phyloP scores from a whole-genome alignment of 495 filamentous ascomycete species.

The Penicillium flavigenum region DNA sequence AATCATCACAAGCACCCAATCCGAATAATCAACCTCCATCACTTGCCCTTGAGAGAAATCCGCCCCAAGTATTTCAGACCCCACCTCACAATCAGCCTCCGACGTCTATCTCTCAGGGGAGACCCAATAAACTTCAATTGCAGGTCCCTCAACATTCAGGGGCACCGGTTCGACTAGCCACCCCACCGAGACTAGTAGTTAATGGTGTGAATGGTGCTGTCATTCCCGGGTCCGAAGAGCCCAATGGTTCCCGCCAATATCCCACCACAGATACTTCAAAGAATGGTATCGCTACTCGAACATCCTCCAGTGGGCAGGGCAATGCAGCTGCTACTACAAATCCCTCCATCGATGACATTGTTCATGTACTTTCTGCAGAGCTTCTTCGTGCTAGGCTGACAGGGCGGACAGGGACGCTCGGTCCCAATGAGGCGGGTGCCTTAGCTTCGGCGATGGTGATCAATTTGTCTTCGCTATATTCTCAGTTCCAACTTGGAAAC shows the following conservation, averaged over 20 bases:
- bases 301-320: constrained; percentile 12
- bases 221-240: constrained; percentile 3
- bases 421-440: constrained; percentile 32
- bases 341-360: constrained; percentile 38
- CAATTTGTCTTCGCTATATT: constrained; percentile 33
- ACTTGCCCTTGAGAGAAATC: constrained; percentile 29
- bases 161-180: constrained; percentile 73
- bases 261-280: background rate
- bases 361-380: constrained; percentile 35
- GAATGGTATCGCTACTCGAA: constrained; percentile 3
- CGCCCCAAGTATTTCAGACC: constrained; percentile 20
- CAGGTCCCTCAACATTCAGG: constrained; percentile 78
- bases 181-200: constrained; percentile 67
- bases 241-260: background rate
- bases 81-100: constrained; percentile 33
- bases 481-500: constrained; percentile 25
- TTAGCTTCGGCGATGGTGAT: constrained; percentile 37
- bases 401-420: constrained; percentile 30
- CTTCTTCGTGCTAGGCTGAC: constrained; percentile 33
- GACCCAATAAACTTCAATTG: constrained; percentile 62
- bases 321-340: constrained; percentile 11
- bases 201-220: constrained; percentile 56
- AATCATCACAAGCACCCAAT: constrained; percentile 32
- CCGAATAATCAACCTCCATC: constrained; percentile 32
- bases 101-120: constrained; percentile 29